phyloP scores from a whole-genome alignment of 2,329 filamentous ascomycete genomes.

The Paramyrothecium roridum region DNA sequence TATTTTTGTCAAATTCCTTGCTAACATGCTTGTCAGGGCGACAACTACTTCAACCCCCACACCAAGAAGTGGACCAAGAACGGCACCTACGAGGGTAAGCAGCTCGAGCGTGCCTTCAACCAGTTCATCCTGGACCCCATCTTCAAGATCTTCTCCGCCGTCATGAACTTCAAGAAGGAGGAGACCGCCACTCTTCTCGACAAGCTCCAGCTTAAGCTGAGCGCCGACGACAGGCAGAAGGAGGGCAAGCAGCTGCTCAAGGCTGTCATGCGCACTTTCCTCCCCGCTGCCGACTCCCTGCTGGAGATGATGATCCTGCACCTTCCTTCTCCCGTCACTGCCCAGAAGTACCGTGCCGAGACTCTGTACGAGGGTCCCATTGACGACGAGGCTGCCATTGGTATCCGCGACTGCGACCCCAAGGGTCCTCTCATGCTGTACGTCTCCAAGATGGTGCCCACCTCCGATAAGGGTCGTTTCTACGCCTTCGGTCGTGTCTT shows the following conservation, averaged over 20 bases:
- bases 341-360: slow-evolving; percentile 97
- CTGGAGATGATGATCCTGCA: slow-evolving; percentile 99
- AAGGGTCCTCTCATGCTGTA: slow-evolving; percentile 99
- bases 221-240: slow-evolving; percentile 80
- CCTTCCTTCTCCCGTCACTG: slow-evolving; percentile 91
- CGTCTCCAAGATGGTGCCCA: slow-evolving; percentile 99
- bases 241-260: slow-evolving; percentile 98
- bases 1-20: not conserved
- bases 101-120: slow-evolving; percentile 97
- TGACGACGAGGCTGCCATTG: slow-evolving; percentile 89
- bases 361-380: slow-evolving; percentile 96
- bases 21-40: slow-evolving; percentile 49
- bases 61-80: slow-evolving; percentile 99
- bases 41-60: slow-evolving; percentile 99
- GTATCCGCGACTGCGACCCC: slow-evolving; percentile 97
- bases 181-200: slow-evolving; percentile 78
- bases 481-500: slow-evolving; percentile 99
- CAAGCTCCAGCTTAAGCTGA: slow-evolving; percentile 95
- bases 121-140: slow-evolving; percentile 99
- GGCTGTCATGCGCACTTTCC: slow-evolving; percentile 97
- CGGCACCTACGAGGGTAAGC: slow-evolving; percentile 78
- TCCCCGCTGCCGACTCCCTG: slow-evolving; percentile 95
- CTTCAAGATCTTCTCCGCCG: slow-evolving; percentile 94
- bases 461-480: slow-evolving; percentile 99
- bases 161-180: slow-evolving; percentile 99